These are phyloP conservation scores for Escovopsis sp. DNA, from an alignment of 2,329 filamentous ascomycete genomes.

Conservation along the genomic window DNA sequence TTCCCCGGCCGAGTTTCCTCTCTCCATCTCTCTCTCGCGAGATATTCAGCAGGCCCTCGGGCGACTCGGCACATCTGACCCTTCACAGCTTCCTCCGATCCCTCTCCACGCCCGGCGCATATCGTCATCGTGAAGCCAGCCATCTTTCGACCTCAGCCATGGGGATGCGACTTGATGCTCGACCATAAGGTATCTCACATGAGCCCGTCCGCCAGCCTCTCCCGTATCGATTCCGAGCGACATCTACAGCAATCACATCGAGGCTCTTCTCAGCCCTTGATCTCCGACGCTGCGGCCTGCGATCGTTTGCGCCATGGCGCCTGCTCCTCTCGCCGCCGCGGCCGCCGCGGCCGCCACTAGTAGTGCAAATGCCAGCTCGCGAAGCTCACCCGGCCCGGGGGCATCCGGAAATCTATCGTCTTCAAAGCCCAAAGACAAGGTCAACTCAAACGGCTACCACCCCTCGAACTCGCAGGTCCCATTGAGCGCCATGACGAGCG, in stretches of 20 bases:
- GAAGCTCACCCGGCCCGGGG: constrained; percentile 35
- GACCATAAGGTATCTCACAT: constrained; percentile 6
- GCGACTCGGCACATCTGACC: too few species aligned
- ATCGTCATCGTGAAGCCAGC: too few species aligned
- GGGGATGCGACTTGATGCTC: constrained; percentile 10
- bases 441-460: constrained; percentile 39
- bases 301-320: constrained; percentile 21
- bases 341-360: constrained; percentile 20
- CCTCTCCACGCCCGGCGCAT: too few species aligned
- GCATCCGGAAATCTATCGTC: constrained; percentile 18
- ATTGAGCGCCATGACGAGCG: constrained; percentile 40
- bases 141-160: neutral
- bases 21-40: too few species aligned
- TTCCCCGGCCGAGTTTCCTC: too few species aligned
- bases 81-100: too few species aligned
- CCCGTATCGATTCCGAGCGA: constrained; percentile 1
- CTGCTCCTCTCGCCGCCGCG: constrained; percentile 18
- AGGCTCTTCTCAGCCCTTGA: constrained; percentile 4
- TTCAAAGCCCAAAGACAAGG: constrained; percentile 36
- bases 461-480: constrained; percentile 34
- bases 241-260: constrained; percentile 1
- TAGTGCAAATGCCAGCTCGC: constrained; percentile 34
- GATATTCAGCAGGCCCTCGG: too few species aligned
- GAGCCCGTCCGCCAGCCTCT: constrained; percentile 1
- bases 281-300: constrained; percentile 1